Evolutionary conservation across 805 yeast species (phyloP), one percentile per base, ranked within the genome.

Genomic region (Naumovozyma baii): DNA sequence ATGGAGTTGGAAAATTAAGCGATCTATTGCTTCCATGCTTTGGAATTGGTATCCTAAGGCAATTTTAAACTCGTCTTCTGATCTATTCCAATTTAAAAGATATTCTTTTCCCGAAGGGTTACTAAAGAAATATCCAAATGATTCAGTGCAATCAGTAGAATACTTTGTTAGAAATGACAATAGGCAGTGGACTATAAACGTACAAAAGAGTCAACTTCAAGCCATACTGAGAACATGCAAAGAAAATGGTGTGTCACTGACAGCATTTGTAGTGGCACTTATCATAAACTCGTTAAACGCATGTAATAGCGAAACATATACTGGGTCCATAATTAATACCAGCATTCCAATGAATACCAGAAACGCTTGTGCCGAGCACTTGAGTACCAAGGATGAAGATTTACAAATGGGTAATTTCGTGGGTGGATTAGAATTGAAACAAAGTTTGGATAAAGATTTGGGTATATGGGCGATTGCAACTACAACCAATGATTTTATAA

Each of bases 331-430:
- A 17, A 31, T 48, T 10, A 46, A 42, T 14, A 38, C 46, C 9
- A 36, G 32, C 22, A 39, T 57, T 3, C 62, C 62, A 13, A 46
- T 57, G 43, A 52, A 55, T 40, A 47, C 60, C 0, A 47, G 62
- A 39, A 15, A 12, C 3, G 37, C 40, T 3, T 45, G 54, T 31
- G 39, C 43, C 18, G 34, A 41, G 16, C 15, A 31, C 3, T 20
- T 50, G 14, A 25, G 37, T 9, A 15, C 39, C 2, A 26, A 44
- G 7, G 43, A 44, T 5, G 17, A 36, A 15, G 35, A 43, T 12
- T 10, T 40, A 5, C 40, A 43, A 22, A 33, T 56, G 35, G 62
- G 62, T 15, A 50, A 54, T 37, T 55, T 49, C 28, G 47, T 57
- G 4, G 52, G 50, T 3, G 41, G 46, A 10, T 31, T 42, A 10